These are phyloP conservation scores for Cephalotrichum gorgonifer DNA, from an alignment of 2,329 filamentous ascomycete genomes.

Conservation along the genomic window DNA sequence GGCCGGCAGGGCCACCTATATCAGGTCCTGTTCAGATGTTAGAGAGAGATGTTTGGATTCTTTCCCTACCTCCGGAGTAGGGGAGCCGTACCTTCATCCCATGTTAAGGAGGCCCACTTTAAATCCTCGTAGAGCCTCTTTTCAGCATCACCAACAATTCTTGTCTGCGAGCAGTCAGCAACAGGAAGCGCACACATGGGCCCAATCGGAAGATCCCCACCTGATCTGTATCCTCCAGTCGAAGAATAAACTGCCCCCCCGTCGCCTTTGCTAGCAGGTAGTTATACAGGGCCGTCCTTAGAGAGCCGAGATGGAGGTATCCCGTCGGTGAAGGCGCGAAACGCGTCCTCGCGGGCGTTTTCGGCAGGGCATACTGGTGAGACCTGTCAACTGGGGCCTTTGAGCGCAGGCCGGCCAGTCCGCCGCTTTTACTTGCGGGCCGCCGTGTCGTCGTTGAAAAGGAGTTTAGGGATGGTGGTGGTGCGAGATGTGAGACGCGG, in stretches of 20 bases:
- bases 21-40: conserved; percentile 52
- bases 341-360: conserved; percentile 46
- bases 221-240: conserved; percentile 93
- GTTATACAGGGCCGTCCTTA: conserved; percentile 92
- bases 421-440: not conserved
- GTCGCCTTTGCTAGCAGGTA: conserved; percentile 84
- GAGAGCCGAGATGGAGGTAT: conserved; percentile 81
- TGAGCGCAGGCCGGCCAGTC: not conserved
- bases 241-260: conserved; percentile 78
- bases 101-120: conserved; percentile 77
- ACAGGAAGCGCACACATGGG: not conserved
- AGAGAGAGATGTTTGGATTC: not conserved
- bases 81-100: conserved; percentile 67
- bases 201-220: conserved; percentile 29
- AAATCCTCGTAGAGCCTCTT: conserved; percentile 67
- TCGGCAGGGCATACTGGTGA: conserved; percentile 27
- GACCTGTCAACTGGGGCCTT: not conserved
- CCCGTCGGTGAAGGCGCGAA: conserved; percentile 96
- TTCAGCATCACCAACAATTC: conserved; percentile 73
- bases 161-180: not conserved
- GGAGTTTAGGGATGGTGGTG: not conserved
- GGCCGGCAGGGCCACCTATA: conserved; percentile 69
- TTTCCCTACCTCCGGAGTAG: not conserved
- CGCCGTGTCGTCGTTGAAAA: not conserved
- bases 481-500: not conserved